Base-by-base conservation (phyloP, 306 rosid species). In the Begonia loranthoides region DNA sequence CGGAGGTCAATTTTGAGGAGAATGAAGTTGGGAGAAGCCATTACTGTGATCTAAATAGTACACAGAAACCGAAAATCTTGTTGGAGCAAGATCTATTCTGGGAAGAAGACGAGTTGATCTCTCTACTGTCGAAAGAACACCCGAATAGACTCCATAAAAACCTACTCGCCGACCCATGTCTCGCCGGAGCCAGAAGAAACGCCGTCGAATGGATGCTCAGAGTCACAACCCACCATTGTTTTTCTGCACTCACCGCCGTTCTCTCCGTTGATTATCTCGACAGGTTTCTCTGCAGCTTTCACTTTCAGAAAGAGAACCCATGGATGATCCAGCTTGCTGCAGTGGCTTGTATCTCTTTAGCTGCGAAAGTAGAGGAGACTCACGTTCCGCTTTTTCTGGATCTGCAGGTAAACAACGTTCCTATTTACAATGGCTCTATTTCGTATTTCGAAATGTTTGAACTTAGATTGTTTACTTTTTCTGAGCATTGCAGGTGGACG, bases 301-400 rank as follows among this genome's bases (percentile, higher is more conserved):
- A 50, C 2, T 64, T 64, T 50, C 82, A 74, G 66, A 57, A 51
- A 17, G 82, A 59, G 44, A 92, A 78, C 59, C 99, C 96, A 21
- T 92, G 99, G 99, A 83, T 76, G 93, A 71, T 73, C 24, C 94
- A 87, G 2, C 94, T 92, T 38, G 68, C 79, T 19, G 80, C 99
- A n/a, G 86, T 92, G 8, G 73, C 96, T 17, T 92, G 82, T 57
- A 63, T 92, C 40, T 83, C 99, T 46, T 70, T 92, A 2, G 99
- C 99, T 13, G 99, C 96, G n/a, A 92, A 92, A 51, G 77, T 92
- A 1, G 83, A 92, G 49, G 99, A 92, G 71, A 83, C 87, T 50
- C 84, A 81, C 6, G 94, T 92, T 13, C 96, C 99, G 3, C 79
- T 80, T 17, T 55, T 81, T 11, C 73, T 75, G n/a, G 94, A 92